Conservation (phyloP, 2,329 filamentous ascomycete species). For the Colletotrichum lentis region DNA sequence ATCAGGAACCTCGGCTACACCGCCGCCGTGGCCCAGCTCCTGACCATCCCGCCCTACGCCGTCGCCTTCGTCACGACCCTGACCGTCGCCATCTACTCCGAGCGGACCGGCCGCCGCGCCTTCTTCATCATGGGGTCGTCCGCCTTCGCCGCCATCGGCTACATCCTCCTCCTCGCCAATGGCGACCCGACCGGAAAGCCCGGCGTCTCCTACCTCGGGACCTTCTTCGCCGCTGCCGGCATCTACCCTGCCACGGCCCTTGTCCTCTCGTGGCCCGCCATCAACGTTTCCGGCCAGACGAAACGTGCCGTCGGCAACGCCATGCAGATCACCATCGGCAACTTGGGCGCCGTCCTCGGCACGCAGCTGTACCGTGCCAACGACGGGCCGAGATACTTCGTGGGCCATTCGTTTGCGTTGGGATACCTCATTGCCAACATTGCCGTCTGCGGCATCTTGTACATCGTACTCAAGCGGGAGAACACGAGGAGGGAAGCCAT, state of each 20-base stretch:
- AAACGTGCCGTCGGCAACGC: slow-evolving; percentile 74
- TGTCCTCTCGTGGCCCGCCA: slow-evolving; percentile 73
- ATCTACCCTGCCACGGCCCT: slow-evolving; percentile 73
- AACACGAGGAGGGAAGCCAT: slow-evolving; percentile 62
- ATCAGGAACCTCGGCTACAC: slow-evolving; percentile 63
- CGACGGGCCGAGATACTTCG: slow-evolving; percentile 68
- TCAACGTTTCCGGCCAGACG: slow-evolving; percentile 75
- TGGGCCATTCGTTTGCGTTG: slow-evolving; percentile 73
- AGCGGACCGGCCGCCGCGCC: slow-evolving; percentile 64
- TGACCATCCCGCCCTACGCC: slow-evolving; percentile 71
- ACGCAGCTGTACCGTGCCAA: slow-evolving; percentile 72
- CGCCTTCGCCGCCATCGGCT: slow-evolving; percentile 66
- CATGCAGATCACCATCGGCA: slow-evolving; percentile 77
- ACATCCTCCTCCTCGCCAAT: slow-evolving; percentile 66
- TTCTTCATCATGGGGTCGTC: slow-evolving; percentile 70
- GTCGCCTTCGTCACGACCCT: slow-evolving; percentile 69
- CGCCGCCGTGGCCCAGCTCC: slow-evolving; percentile 62
- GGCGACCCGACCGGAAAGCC: slow-evolving; percentile 56
- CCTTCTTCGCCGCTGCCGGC: slow-evolving; percentile 70
- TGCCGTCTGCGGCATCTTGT: slow-evolving; percentile 61
- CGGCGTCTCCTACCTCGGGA: slow-evolving; percentile 67
- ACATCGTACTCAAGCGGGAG: slow-evolving; percentile 62
- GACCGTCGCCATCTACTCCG: slow-evolving; percentile 65
- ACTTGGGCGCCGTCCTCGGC: slow-evolving; percentile 72
- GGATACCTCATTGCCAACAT: slow-evolving; percentile 69